A percentile compares a stretch with the other conserved stretches of the same genome.
phyloP scores from a whole-genome alignment of 306 rosid genomes.

The Neltuma alba region DNA sequence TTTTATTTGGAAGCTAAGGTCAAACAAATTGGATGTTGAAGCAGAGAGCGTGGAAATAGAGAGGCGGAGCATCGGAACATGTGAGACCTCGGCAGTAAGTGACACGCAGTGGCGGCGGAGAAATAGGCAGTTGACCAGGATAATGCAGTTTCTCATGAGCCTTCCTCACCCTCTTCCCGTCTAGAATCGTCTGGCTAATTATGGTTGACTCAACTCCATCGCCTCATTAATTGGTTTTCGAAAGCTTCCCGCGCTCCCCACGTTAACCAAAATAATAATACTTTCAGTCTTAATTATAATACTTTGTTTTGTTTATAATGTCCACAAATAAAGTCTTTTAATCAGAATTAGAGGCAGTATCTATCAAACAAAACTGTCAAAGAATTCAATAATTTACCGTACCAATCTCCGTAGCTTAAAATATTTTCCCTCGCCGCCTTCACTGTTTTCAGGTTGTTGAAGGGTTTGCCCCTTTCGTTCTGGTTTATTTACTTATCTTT shows the following conservation, averaged over 20 bases:
- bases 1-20: neutral
- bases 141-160: neutral
- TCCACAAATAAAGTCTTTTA: too few relatives aligned
- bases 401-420: too few relatives aligned
- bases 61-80: neutral
- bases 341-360: too few relatives aligned
- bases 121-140: constrained; percentile 41
- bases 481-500: neutral
- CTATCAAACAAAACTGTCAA: too few relatives aligned
- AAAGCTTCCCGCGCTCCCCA: neutral
- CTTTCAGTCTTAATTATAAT: too few relatives aligned
- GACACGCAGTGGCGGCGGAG: constrained; percentile 17
- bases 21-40: neutral
- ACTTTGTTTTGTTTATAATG: too few relatives aligned
- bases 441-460: too few relatives aligned
- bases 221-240: neutral
- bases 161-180: neutral
- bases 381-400: too few relatives aligned
- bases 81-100: neutral
- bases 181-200: neutral
- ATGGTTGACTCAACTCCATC: neutral
- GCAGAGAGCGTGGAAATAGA: neutral
- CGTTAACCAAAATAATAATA: too few relatives aligned
- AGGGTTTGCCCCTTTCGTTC: too few relatives aligned
- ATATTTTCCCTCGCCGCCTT: too few relatives aligned